Conservation (phyloP, 805 yeast genomes). For the Yarrowia yakushimensis region DNA sequence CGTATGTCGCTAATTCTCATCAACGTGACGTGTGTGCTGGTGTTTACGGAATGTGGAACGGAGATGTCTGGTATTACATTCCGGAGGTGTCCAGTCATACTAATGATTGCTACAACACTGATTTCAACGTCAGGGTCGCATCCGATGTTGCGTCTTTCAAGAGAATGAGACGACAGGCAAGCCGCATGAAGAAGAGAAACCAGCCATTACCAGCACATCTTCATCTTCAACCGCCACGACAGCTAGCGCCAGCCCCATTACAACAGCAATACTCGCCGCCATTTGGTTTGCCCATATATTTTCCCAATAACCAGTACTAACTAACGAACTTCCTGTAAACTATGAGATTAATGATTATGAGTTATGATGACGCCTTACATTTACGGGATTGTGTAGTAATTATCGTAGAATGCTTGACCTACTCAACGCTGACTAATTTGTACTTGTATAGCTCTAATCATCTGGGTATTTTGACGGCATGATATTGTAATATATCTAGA, state of each 20-base stretch:
- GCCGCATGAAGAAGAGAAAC: background rate
- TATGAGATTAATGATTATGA: conserved; percentile 16
- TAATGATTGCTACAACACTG: conserved; percentile 11
- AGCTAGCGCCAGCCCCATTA: background rate
- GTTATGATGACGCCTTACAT: no score
- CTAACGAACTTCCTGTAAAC: background rate
- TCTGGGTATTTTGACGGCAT: no score
- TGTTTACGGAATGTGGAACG: conserved; percentile 12
- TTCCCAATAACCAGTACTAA: conserved; percentile 4
- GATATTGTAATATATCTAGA: no score
- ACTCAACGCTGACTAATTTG: no score
- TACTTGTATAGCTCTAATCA: no score
- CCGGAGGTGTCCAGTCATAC: background rate
- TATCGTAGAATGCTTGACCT: no score
- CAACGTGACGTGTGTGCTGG: conserved; percentile 3
- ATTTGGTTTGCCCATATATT: background rate
- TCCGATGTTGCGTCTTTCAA: background rate
- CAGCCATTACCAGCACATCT: background rate
- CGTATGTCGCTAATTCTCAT: background rate
- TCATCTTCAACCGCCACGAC: background rate
- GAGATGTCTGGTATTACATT: conserved; percentile 5
- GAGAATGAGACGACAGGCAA: background rate
- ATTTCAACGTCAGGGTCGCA: background rate
- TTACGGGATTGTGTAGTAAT: no score
- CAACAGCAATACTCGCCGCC: background rate